Conservation (phyloP, 116 monocot species). For the Posidonia oceanica region DNA sequence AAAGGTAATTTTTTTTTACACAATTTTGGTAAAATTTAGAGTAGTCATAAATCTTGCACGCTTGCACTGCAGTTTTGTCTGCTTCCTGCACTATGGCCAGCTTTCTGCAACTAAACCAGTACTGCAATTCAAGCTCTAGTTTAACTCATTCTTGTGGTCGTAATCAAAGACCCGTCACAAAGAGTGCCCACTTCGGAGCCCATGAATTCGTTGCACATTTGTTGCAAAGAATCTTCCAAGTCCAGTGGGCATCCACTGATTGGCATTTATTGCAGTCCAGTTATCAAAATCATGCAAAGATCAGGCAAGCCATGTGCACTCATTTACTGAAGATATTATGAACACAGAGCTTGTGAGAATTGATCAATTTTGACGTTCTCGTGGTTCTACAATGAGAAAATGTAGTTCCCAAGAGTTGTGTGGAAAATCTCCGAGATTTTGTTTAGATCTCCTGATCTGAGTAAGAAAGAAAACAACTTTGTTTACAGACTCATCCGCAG, state of each 20-base stretch:
- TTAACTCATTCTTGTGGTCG: background rate
- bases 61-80: too few species aligned
- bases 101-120: background rate
- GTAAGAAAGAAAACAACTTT: background rate
- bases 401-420: background rate
- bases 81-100: too few species aligned
- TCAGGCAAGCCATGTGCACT: constrained; percentile 3
- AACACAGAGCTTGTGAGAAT: too few species aligned
- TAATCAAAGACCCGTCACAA: background rate
- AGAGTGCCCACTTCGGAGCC: background rate
- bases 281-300: background rate
- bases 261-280: constrained; percentile 1
- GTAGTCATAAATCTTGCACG: too few species aligned
- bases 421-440: background rate
- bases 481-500: background rate
- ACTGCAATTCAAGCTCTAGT: background rate
- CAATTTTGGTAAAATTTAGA: too few species aligned
- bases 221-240: background rate
- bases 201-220: background rate
- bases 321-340: background rate
- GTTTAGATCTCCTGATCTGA: background rate
- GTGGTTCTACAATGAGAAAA: background rate
- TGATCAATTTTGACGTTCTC: too few species aligned
- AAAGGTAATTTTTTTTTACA: too few species aligned
- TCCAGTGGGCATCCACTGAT: background rate